Evolutionary conservation across 2,329 filamentous ascomycete species (phyloP).

Genomic region (Aspergillus sergii): DNA sequence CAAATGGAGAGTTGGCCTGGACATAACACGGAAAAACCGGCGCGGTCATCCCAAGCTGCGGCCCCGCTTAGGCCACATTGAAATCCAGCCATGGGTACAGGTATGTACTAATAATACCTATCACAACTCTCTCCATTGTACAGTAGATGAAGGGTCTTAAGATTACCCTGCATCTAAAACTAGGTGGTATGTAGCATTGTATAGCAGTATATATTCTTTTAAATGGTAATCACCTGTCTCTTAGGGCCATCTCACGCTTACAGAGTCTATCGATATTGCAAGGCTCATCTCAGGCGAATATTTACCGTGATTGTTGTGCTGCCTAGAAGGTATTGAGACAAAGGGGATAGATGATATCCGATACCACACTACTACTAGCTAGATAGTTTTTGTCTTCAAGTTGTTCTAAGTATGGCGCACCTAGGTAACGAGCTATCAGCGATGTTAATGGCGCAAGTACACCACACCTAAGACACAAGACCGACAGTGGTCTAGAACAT

Average conservation of each 20-base stretch:
- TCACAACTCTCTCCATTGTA: background rate
- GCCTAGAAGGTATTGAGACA: background rate
- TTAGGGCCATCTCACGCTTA: background rate
- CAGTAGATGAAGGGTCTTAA: background rate
- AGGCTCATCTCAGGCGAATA: background rate
- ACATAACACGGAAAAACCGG: conserved; percentile 24
- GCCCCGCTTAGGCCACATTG: conserved; percentile 17
- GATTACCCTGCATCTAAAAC: background rate
- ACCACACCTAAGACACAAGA: background rate
- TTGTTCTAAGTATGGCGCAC: background rate
- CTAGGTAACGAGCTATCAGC: background rate
- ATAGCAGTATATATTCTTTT: background rate
- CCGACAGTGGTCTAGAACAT: background rate
- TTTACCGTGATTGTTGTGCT: background rate
- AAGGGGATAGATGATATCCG: background rate
- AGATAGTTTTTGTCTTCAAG: background rate
- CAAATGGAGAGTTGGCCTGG: conserved; percentile 27
- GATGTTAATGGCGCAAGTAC: background rate
- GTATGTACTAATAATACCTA: background rate
- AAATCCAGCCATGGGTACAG: background rate
- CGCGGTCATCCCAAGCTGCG: conserved; percentile 12
- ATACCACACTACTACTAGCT: background rate
- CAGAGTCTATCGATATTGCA: background rate
- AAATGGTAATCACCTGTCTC: background rate
- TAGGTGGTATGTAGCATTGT: background rate